Evolutionary conservation across 768 basidiomycete species (phyloP).

Genomic region (Suillus ampliporus): DNA sequence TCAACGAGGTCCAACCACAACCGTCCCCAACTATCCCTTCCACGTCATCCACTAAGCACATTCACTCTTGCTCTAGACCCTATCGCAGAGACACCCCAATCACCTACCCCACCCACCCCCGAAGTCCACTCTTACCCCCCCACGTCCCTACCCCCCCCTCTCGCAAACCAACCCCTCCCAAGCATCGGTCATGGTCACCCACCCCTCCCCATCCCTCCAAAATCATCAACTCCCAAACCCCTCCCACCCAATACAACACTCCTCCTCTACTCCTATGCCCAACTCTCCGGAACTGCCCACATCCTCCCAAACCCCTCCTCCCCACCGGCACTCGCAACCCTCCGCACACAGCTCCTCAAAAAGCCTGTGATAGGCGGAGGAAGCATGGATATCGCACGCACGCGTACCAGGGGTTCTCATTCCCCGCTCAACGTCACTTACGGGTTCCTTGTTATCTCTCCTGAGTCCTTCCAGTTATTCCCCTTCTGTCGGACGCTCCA

Average conservation of each 20-base stretch:
- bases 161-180: constrained; percentile 38
- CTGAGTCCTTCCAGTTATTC: constrained; percentile 24
- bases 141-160: constrained; percentile 24
- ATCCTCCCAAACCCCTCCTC: constrained; percentile 55
- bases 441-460: constrained; percentile 54
- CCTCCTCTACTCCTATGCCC: constrained; percentile 85
- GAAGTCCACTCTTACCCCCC: constrained; percentile 43
- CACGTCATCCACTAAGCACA: constrained; percentile 48
- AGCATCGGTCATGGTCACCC: too few relatives aligned
- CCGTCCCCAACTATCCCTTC: constrained; percentile 38
- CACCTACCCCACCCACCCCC: constrained; percentile 43
- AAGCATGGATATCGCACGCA: constrained; percentile 75
- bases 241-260: constrained; percentile 65
- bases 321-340: constrained; percentile 52
- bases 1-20: constrained; percentile 35
- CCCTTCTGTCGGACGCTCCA: constrained; percentile 19
- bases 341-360: constrained; percentile 54
- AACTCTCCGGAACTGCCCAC: constrained; percentile 71
- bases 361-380: constrained; percentile 67
- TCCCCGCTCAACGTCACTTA: constrained; percentile 57
- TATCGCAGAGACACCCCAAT: constrained; percentile 49
- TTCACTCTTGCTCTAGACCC: constrained; percentile 55
- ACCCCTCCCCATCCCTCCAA: constrained; percentile 24
- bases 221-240: constrained; percentile 34
- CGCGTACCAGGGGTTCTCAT: constrained; percentile 28